Conservation (phyloP, 2,329 filamentous ascomycete species). For the Botrytis fabae region DNA sequence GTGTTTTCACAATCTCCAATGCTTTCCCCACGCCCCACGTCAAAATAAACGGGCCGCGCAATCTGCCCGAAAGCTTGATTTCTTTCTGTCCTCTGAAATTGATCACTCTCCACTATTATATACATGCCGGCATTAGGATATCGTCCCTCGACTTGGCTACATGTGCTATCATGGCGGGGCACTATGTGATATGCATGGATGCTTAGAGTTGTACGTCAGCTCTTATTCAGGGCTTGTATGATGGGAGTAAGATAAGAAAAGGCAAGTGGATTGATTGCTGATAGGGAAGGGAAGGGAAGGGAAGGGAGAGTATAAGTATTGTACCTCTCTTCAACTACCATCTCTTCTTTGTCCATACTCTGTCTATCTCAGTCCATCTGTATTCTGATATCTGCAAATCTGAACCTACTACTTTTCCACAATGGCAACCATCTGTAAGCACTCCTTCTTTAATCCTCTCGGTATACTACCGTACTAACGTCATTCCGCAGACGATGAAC, state of each 20-base stretch:
- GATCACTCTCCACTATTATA: neutral
- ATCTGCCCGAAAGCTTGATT: conserved; percentile 17
- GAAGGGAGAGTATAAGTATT: conserved; percentile 10
- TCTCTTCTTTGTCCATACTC: neutral
- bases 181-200: neutral
- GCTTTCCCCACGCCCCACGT: neutral
- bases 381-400: neutral
- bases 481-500: conserved; percentile 28
- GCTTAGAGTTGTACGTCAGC: neutral
- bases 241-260: neutral
- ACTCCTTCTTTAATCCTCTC: neutral
- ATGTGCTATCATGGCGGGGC: neutral
- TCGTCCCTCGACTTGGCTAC: neutral
- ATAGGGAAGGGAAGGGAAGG: neutral
- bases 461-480: neutral
- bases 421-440: conserved; percentile 21
- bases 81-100: neutral
- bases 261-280: neutral
- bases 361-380: neutral
- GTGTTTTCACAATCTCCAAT: neutral
- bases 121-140: neutral
- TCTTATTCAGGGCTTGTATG: neutral
- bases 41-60: conserved; percentile 6
- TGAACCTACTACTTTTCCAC: neutral
- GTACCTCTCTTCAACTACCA: no score